Evolutionary conservation across 331 rosid species (phyloP).

Genomic region (Saraca asoca): DNA sequence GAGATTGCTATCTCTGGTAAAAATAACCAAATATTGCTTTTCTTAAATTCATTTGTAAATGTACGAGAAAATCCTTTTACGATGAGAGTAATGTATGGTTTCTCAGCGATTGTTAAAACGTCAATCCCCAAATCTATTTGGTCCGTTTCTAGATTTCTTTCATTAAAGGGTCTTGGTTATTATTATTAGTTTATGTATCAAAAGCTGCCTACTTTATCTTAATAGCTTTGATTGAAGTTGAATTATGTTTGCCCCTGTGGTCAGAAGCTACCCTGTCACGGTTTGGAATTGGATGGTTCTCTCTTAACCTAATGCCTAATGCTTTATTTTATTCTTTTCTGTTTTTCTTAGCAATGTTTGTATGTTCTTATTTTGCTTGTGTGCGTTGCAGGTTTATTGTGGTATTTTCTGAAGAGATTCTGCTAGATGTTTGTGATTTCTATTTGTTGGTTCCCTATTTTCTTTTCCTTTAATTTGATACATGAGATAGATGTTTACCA

Average conservation of each 20-base stretch:
- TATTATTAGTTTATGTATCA: not conserved
- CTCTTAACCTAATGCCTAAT: constrained; percentile 1
- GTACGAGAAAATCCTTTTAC: no score
- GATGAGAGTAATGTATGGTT: not conserved
- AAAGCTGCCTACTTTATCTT: not conserved
- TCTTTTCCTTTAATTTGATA: no score
- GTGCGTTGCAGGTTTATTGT: not conserved
- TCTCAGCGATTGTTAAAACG: not conserved
- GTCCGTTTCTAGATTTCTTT: not conserved
- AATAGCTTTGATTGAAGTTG: constrained; percentile 1
- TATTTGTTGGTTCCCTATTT: not conserved
- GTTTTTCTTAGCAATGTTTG: not conserved
- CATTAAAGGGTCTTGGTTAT: not conserved
- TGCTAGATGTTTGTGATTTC: not conserved
- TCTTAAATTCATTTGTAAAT: not conserved
- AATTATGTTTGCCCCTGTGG: not conserved
- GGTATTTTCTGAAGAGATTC: not conserved
- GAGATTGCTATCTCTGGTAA: no score
- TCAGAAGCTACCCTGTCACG: not conserved
- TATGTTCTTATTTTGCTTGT: not conserved
- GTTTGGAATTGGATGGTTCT: not conserved
- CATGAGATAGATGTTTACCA: no score
- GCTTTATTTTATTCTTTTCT: no score
- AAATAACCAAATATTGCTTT: not conserved
- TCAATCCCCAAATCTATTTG: not conserved